A percentile compares a stretch with the other conserved stretches of the same genome.
phyloP scores from a whole-genome alignment of 1,284 basidiomycete genomes.

The Pholiota adiposa region DNA sequence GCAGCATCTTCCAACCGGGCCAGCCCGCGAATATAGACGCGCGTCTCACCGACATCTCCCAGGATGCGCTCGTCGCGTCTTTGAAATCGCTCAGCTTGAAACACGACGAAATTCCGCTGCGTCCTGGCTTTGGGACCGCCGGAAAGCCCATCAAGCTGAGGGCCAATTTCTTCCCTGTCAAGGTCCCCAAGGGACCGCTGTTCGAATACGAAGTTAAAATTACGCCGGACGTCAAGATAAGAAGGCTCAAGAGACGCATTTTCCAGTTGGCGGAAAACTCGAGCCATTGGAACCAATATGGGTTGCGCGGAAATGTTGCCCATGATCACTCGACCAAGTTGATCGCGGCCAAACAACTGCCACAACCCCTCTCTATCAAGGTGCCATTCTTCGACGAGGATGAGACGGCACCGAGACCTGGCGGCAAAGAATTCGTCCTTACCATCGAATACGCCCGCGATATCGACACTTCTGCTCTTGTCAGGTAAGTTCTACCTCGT shows the following conservation, averaged over 20 bases:
- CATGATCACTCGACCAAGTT: slow-evolving; percentile 74
- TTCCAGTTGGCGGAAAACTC: slow-evolving; percentile 72
- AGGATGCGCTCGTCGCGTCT: slow-evolving; percentile 57
- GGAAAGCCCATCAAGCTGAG: slow-evolving; percentile 67
- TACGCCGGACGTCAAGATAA: slow-evolving; percentile 53
- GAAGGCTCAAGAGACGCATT: slow-evolving; percentile 68
- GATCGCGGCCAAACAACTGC: slow-evolving; percentile 57
- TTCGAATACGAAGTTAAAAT: slow-evolving; percentile 74
- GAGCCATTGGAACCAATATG: slow-evolving; percentile 54
- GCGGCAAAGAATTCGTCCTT: slow-evolving; percentile 62
- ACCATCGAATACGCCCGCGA: slow-evolving; percentile 61
- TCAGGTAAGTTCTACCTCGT: slow-evolving; percentile 45
- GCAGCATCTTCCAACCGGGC: slow-evolving; percentile 57
- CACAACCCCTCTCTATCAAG: slow-evolving; percentile 60
- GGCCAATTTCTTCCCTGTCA: slow-evolving; percentile 77
- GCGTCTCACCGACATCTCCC: slow-evolving; percentile 60
- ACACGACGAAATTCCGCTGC: slow-evolving; percentile 60
- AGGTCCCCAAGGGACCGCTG: slow-evolving; percentile 60
- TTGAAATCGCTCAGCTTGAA: slow-evolving; percentile 48
- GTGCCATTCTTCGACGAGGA: slow-evolving; percentile 72
- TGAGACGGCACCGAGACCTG: slow-evolving; percentile 44
- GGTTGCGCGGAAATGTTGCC: slow-evolving; percentile 59
- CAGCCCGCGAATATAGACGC: slow-evolving; percentile 56
- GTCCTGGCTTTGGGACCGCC: slow-evolving; percentile 67
- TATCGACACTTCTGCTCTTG: slow-evolving; percentile 61